These are phyloP conservation scores for Boletus pseudopeckii DNA, from an alignment of 768 basidiomycete genomes.

Conservation along the genomic window DNA sequence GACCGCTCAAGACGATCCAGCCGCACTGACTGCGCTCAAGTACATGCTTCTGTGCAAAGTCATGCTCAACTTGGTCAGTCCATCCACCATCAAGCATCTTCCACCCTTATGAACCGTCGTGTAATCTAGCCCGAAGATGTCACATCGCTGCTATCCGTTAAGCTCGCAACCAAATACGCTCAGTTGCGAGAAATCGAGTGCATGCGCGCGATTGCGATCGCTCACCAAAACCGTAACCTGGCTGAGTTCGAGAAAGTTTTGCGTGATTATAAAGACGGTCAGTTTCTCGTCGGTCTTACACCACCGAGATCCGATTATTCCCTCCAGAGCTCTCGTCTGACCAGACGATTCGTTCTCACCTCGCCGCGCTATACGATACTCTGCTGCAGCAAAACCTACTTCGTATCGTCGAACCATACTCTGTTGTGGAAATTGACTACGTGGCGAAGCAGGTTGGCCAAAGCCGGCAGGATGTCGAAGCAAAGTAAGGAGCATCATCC, in stretches of 20 bases:
- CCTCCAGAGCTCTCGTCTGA: slow-evolving; percentile 86
- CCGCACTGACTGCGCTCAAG: slow-evolving; percentile 82
- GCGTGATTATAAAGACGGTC: slow-evolving; percentile 80
- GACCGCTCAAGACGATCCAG: slow-evolving; percentile 68
- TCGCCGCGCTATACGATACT: slow-evolving; percentile 92
- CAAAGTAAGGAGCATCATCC: slow-evolving; percentile 58
- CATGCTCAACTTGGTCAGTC: slow-evolving; percentile 88
- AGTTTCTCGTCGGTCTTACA: slow-evolving; percentile 10
- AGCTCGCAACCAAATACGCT: slow-evolving; percentile 84
- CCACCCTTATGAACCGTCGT: background rate
- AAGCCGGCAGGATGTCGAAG: slow-evolving; percentile 82
- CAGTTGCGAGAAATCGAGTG: slow-evolving; percentile 88
- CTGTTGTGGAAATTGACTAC: slow-evolving; percentile 84
- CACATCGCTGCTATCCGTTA: slow-evolving; percentile 77
- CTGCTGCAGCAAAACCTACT: slow-evolving; percentile 93
- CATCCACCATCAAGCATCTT: background rate
- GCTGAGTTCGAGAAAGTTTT: slow-evolving; percentile 86
- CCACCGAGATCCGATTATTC: background rate
- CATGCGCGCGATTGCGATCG: slow-evolving; percentile 91
- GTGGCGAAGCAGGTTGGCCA: slow-evolving; percentile 87
- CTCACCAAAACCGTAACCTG: slow-evolving; percentile 89
- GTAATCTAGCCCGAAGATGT: slow-evolving; percentile 84
- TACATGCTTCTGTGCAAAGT: slow-evolving; percentile 99
- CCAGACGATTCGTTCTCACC: slow-evolving; percentile 91
- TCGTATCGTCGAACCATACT: slow-evolving; percentile 95